Evolutionary conservation across 345 rosid genomes (phyloP), one percentile per base, ranked within the genome.

Genomic region (Triadica sebifera): DNA sequence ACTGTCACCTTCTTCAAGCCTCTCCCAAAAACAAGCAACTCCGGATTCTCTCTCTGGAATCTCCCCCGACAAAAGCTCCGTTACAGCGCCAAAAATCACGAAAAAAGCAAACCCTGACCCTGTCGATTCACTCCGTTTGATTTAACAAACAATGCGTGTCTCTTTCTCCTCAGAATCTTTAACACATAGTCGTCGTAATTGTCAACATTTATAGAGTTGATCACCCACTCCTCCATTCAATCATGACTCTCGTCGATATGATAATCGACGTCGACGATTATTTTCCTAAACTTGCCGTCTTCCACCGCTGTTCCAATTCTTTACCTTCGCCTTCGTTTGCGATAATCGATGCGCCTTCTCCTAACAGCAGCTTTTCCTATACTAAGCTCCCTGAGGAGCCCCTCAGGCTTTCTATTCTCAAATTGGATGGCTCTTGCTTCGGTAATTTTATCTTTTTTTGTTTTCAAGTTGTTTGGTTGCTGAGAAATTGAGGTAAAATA

Each of bases 391-490:
- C 91, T 43, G 90, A 85, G 53, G 88, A 87, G 57, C 93, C 98
- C 2, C 78, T 92, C 74, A 86, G 78, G 75, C 97, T 92, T 80
- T 78, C 92, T 52, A 84, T 94, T 82, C 86, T 86, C 80, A 94
- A 92, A 77, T 85, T 94, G 81, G 97, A 94, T 72, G 97, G 91
- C 78, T 81, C 97, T 58, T 81, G 83, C 58, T 94, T 94, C 74
- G 89, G 98, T 94, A 82, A 78, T 55, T 77, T 37, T 19, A 29
- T 29, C n/a, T n/a, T n/a, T n/a, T 29, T 29, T 1, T 29, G 34
- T 29, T 29, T 29, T 29, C 34, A 29, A 29, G 34, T 29, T 29
- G 34, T 29, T 29, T 29, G 34, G 34, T 29, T 29, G 34, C 34
- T 29, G 34, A 12, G 60, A 46, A 59, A 72, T 62, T 62, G 50